Evolutionary conservation across 2,329 filamentous ascomycete species (phyloP), one percentile per base, ranked within the genome.

Genomic region (Sporothrix variecibatus): DNA sequence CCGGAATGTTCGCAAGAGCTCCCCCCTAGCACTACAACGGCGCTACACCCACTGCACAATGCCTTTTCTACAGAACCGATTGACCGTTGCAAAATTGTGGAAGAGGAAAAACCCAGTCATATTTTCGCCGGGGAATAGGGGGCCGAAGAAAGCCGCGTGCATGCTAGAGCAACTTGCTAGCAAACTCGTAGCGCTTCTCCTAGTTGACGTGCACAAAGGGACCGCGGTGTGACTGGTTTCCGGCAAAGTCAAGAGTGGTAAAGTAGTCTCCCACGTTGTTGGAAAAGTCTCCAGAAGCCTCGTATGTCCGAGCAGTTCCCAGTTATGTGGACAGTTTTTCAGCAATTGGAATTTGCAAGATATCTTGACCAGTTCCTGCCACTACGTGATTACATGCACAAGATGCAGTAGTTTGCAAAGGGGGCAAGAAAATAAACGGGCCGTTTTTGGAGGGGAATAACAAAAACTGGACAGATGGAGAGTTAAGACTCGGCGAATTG

Each of bases 391-490:
- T 20, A 38, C 34, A 65, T 65, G 38, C 31, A 28, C 34, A 5
- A 46, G 51, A 60, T 46, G 20, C 51, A 49, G 51, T 68, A 68
- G 43, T 23, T 51, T 43, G 43, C 3, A 2, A 51, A 12, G 38
- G 62, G 62, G 26, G 64, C 65, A 51, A 68, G 65, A 68, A 65
- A 67, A 31, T 51, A 51, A 67, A 51, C 65, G 65, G 65, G 15
- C 43, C 64, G 26, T 68, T 68, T 68, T 28, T 34, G 34, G 34
- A 20, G 65, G 26, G 26, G 26, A 51, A 12, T 51, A 15, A 20
- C 43, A 68, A 31, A 40, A 64, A 46, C 7, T 40, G 38, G 38
- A 46, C 62, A 65, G 23, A 67, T 46, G 38, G 62, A 11, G 23
- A 28, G 28, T 28, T 20, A 9, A n/a, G 5, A 15, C 9, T 65